phyloP scores from a whole-genome alignment of 2,329 filamentous ascomycete species.

The Colletotrichum shisoi region DNA sequence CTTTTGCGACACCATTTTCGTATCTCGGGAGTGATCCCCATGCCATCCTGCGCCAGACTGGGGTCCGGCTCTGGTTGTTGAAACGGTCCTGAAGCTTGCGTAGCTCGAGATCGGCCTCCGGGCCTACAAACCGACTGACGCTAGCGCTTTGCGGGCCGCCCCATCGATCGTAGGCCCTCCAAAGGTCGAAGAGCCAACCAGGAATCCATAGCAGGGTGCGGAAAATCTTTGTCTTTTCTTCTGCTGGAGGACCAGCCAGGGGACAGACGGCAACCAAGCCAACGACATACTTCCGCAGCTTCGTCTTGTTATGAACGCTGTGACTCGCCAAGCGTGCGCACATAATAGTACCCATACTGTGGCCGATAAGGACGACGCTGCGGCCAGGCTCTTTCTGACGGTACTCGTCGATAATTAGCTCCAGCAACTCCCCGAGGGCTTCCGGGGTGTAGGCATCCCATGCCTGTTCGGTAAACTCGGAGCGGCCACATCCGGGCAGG shows the following conservation, averaged over 20 bases:
- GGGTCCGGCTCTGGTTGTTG: conserved; percentile 83
- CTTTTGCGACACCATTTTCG: conserved; percentile 58
- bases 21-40: conserved; percentile 73
- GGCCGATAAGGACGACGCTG: conserved; percentile 80
- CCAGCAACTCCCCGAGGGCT: conserved; percentile 77
- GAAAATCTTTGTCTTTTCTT: conserved; percentile 56
- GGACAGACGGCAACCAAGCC: conserved; percentile 86
- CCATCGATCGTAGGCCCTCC: conserved; percentile 78
- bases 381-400: conserved; percentile 71
- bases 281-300: conserved; percentile 70
- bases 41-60: conserved; percentile 84
- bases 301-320: conserved; percentile 56
- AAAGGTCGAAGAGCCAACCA: conserved; percentile 74
- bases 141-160: conserved; percentile 81
- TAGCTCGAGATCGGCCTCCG: conserved; percentile 69
- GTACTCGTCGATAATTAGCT: conserved; percentile 75
- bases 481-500: conserved; percentile 87
- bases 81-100: conserved; percentile 74
- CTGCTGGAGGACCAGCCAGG: conserved; percentile 67
- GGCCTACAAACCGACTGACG: conserved; percentile 78
- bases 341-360: conserved; percentile 89
- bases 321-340: conserved; percentile 71
- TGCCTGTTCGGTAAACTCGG: conserved; percentile 71
- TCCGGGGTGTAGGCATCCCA: conserved; percentile 84
- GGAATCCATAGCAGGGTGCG: conserved; percentile 73